phyloP scores from a whole-genome alignment of 208 protist species.

The Acanthamoeba triangularis region DNA sequence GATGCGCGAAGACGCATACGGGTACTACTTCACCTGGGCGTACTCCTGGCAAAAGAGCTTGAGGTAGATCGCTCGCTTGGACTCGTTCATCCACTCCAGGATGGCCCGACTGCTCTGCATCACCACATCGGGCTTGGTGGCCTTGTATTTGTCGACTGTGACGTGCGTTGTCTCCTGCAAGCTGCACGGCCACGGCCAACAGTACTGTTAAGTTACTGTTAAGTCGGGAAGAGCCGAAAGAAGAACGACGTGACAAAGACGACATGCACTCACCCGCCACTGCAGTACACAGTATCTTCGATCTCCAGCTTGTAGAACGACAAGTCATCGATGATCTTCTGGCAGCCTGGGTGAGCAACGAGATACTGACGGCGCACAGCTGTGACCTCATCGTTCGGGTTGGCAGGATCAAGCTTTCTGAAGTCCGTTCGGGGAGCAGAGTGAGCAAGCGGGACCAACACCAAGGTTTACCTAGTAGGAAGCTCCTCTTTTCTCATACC shows the following conservation, averaged over 20 bases:
- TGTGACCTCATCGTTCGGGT: background rate
- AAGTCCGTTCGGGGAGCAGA: background rate
- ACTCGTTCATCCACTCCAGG: constrained; percentile 57
- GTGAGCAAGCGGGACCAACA: background rate
- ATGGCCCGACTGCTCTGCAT: constrained; percentile 7
- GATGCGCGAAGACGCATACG: background rate
- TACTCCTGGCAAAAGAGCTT: constrained; percentile 69
- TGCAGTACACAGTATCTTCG: constrained; percentile 53
- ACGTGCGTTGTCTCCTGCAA: constrained; percentile 53
- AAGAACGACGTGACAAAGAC: background rate
- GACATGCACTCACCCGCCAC: background rate
- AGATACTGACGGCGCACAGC: constrained; percentile 15
- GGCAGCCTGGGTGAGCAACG: background rate
- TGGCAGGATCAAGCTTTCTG: constrained; percentile 28
- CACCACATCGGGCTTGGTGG: background rate
- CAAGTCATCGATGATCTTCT: constrained; percentile 39
- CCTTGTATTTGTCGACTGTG: background rate
- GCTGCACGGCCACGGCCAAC: background rate
- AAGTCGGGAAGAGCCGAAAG: background rate
- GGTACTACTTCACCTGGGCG: background rate
- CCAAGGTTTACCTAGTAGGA: no score
- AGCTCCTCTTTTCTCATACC: background rate
- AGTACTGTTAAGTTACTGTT: no score
- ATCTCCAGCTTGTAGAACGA: constrained; percentile 57
- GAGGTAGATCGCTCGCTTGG: constrained; percentile 58